Evolutionary conservation across 192 early-diverging fungal genomes (phyloP), one percentile per base, ranked within the genome.

Genomic region (Anaeromyces robustus): DNA sequence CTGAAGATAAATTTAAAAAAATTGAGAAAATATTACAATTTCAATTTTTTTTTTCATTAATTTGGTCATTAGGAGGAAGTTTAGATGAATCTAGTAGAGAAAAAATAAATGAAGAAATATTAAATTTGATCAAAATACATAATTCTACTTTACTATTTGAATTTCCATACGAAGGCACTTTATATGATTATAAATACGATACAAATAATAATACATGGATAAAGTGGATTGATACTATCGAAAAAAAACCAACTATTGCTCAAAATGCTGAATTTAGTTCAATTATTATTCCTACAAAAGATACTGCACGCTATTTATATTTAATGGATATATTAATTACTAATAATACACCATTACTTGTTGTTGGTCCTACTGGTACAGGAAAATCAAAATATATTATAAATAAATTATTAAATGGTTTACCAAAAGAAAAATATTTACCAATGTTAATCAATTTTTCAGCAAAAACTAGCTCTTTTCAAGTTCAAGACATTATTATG

Each of bases 361-460:
- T 91, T 29, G 87, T 90, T 39, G 90, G 90, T 11, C 90, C 90
- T 31, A 91, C 90, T 29, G 90, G 90, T 31, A 91, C 90, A 19
- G 90, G 90, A 34, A 91, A 91, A 80, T 90, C 90, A 37, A 91
- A 91, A 77, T 91, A 91, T 83, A 88, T 91, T 29, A 83, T 79
- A 4, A 89, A 86, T 80, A 88, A 88, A 78, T 82, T 91, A 30
- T 84, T 91, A 19, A 86, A 81, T 28, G 90, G 89, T 0, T 80
- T 91, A 2, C 34, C 87, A 5, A 89, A 86, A 32, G 85, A 87
- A 28, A 86, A 86, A 77, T 91, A 86, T 78, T 85, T 88, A 17
- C 90, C 90, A 13, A 84, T 91, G 82, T 90, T 91, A 80, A 84
- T 91, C 77, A 89, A 86, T 84, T 91, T 91, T 81, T 91, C 90